phyloP scores from a whole-genome alignment of 371 early-diverging fungal species.

The Syncephalastrum contaminatum region DNA sequence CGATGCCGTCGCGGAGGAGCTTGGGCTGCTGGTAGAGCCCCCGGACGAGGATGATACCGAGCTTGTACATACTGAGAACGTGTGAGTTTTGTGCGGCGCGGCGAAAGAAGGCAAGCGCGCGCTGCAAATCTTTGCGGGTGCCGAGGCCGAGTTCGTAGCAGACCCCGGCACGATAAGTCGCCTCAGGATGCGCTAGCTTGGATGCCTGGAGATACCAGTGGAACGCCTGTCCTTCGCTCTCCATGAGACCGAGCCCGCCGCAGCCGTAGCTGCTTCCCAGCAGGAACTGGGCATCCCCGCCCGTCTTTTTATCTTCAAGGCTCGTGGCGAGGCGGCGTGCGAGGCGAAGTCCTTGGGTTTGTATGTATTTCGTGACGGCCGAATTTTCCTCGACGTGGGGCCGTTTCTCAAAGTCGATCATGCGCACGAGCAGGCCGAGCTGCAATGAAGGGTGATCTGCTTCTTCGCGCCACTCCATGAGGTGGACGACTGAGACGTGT shows the following conservation, averaged over 20 bases:
- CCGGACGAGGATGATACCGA: slow-evolving; percentile 84
- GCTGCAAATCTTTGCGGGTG: slow-evolving; percentile 74
- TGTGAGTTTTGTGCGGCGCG: slow-evolving; percentile 91
- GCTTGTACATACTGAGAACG: slow-evolving; percentile 93
- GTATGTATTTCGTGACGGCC: slow-evolving; percentile 64
- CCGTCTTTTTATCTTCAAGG: slow-evolving; percentile 59
- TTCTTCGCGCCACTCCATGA: too few relatives aligned
- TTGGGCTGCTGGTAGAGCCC: slow-evolving; percentile 69
- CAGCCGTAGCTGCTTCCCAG: slow-evolving; percentile 88
- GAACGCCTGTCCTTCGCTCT: slow-evolving; percentile 89
- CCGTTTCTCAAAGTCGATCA: slow-evolving; percentile 17
- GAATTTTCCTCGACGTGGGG: slow-evolving; percentile 52
- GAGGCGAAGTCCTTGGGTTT: slow-evolving; percentile 66
- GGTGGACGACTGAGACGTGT: too few relatives aligned
- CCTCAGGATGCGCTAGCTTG: slow-evolving; percentile 87
- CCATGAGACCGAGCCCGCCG: slow-evolving; percentile 70
- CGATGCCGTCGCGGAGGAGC: slow-evolving; percentile 86
- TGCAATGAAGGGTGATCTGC: not conserved
- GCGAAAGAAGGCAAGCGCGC: slow-evolving; percentile 88
- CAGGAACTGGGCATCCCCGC: slow-evolving; percentile 88
- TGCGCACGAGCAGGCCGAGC: not conserved
- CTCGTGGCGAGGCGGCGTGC: slow-evolving; percentile 68
- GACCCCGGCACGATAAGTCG: slow-evolving; percentile 94
- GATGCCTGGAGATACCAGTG: slow-evolving; percentile 87
- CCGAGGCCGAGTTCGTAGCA: slow-evolving; percentile 95